Evolutionary conservation across 805 yeast genomes (phyloP).

Genomic region (Ogataea chonburiensis): DNA sequence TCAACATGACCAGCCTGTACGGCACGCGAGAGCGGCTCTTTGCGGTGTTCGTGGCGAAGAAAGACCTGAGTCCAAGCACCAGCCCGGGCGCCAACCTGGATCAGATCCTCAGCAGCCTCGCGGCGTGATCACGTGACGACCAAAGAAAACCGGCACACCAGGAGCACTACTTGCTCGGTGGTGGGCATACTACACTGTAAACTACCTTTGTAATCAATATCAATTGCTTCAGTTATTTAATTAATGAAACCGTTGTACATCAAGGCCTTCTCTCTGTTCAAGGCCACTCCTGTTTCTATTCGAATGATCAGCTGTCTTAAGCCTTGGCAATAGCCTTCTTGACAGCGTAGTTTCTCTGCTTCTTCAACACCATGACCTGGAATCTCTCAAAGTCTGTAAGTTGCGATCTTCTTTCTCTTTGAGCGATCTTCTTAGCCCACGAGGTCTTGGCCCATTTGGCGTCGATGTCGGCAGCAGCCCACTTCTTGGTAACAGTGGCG

Average conservation of each 20-base stretch:
- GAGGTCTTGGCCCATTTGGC: constrained; percentile 90
- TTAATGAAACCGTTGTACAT: constrained; percentile 20
- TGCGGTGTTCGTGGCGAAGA: constrained; percentile 30
- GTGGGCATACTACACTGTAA: constrained; percentile 16
- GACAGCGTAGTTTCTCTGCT: constrained; percentile 94
- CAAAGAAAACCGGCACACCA: no score
- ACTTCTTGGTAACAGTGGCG: constrained; percentile 82
- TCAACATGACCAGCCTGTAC: constrained; percentile 20
- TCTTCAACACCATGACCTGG: constrained; percentile 97
- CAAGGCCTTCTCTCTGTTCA: constrained; percentile 13
- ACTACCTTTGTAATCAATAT: constrained; percentile 9
- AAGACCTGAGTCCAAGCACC: constrained; percentile 19
- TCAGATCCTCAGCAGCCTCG: constrained; percentile 19
- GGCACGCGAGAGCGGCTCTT: constrained; percentile 23
- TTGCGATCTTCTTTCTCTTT: constrained; percentile 88
- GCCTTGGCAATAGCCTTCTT: constrained; percentile 97
- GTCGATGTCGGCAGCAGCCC: constrained; percentile 86
- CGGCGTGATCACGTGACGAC: constrained; percentile 8
- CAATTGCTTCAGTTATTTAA: constrained; percentile 21
- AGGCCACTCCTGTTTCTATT: constrained; percentile 16
- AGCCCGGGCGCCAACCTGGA: constrained; percentile 13
- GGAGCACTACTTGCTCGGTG: no score
- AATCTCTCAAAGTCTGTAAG: constrained; percentile 98
- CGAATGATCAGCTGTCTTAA: constrained; percentile 39
- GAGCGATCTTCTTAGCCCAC: constrained; percentile 98